These are phyloP conservation scores for Themeda triandra DNA, from an alignment of 176 grass and related monocot genomes.

Conservation along the genomic window DNA sequence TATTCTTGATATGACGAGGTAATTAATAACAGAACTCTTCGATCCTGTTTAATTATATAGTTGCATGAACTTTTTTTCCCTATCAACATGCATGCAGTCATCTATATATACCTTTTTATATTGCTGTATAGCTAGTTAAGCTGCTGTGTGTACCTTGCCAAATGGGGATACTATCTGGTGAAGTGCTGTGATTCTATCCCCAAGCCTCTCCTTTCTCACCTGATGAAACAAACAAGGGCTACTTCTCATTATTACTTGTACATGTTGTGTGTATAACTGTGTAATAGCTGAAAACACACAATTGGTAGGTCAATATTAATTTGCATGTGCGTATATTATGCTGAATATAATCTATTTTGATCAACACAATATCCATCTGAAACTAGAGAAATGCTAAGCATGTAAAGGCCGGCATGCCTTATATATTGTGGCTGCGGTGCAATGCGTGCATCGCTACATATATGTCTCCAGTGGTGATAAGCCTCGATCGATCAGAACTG, in stretches of 20 bases:
- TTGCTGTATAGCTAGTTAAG: neutral
- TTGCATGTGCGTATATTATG: too few relatives aligned
- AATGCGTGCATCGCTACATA: neutral
- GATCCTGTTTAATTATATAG: neutral
- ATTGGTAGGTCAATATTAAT: neutral
- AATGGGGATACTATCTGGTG: constrained; percentile 88
- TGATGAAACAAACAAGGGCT: constrained; percentile 46
- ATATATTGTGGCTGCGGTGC: neutral
- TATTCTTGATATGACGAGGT: neutral
- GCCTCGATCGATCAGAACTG: neutral
- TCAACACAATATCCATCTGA: neutral
- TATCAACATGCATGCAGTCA: neutral
- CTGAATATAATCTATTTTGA: neutral
- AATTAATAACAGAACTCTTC: neutral
- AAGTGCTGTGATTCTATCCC: constrained; percentile 80
- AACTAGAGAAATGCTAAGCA: neutral
- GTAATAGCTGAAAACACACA: neutral
- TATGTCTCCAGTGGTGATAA: neutral
- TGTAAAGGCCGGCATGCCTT: neutral
- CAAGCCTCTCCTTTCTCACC: constrained; percentile 85
- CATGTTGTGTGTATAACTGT: neutral
- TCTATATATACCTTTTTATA: neutral
- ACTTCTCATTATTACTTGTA: neutral
- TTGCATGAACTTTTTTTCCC: neutral
- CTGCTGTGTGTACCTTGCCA: constrained; percentile 50